phyloP scores from a whole-genome alignment of 139 green algal species.

The Auxenochlorella pyrenoidosa region DNA sequence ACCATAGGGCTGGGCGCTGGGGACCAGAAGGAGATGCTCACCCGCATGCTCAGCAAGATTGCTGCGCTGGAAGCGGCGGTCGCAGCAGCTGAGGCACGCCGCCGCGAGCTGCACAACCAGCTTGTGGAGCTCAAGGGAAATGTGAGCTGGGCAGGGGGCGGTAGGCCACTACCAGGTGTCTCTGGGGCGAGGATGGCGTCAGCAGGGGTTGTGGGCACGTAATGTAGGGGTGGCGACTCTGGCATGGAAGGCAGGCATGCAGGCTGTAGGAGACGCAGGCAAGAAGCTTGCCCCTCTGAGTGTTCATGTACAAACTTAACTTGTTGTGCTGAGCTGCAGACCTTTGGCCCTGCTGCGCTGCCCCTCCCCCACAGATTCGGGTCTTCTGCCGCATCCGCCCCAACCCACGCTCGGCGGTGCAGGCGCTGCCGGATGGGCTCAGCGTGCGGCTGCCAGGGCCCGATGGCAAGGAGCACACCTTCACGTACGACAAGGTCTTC shows the following conservation, averaged over 20 bases:
- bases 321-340: no score
- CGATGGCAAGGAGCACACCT: conserved; percentile 77
- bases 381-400: conserved; percentile 90
- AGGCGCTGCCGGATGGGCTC: conserved; percentile 61
- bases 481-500: conserved; percentile 88
- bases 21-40: conserved; percentile 77
- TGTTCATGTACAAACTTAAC: no score
- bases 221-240: no score
- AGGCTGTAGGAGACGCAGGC: no score
- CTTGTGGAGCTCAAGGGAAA: conserved; percentile 89
- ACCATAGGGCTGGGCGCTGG: conserved; percentile 64
- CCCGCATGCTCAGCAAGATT: conserved; percentile 75
- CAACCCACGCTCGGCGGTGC: conserved; percentile 40
- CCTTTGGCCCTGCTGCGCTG: not conserved
- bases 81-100: conserved; percentile 60
- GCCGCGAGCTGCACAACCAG: conserved; percentile 86
- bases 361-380: conserved; percentile 72
- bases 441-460: conserved; percentile 52
- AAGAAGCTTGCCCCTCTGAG: no score
- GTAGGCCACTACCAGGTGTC: not conserved
- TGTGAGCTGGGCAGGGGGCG: conserved; percentile 46
- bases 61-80: conserved; percentile 71
- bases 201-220: no score
- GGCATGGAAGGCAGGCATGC: no score
- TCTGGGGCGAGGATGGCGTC: not conserved